These are phyloP conservation scores for Posidonia oceanica DNA, from an alignment of 116 monocot genomes.

Conservation along the genomic window DNA sequence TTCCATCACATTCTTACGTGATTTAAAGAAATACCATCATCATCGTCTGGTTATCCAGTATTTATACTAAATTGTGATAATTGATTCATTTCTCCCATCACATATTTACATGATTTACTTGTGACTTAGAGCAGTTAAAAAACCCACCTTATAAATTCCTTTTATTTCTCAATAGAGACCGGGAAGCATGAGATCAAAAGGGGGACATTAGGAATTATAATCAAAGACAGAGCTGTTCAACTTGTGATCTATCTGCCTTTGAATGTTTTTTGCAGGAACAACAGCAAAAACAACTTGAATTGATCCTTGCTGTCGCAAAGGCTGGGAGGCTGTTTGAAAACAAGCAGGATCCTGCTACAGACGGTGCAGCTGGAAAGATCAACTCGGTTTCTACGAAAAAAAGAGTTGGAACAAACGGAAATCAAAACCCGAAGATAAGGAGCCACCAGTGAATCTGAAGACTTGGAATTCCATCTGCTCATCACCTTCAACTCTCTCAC, in stretches of 20 bases:
- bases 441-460: background rate
- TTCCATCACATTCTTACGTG: no score
- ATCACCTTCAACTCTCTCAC: background rate
- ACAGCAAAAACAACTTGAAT: conserved; percentile 87
- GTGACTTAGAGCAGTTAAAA: no score
- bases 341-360: background rate
- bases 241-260: background rate
- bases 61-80: no score
- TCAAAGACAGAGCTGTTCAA: no score
- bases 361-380: background rate
- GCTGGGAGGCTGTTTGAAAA: conserved; percentile 44
- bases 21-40: no score
- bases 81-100: no score
- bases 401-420: conserved; percentile 10
- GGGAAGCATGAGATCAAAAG: no score
- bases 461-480: background rate
- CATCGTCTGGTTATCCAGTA: no score
- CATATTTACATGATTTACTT: no score
- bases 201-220: no score
- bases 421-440: conserved; percentile 6
- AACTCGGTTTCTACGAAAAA: conserved; percentile 14
- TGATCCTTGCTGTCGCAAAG: conserved; percentile 76
- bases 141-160: no score
- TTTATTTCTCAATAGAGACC: no score
- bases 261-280: conserved; percentile 46